Evolutionary conservation across 2,329 filamentous ascomycete genomes (phyloP), one percentile per base, ranked within the genome.

Genomic region (Cadophora sp.): DNA sequence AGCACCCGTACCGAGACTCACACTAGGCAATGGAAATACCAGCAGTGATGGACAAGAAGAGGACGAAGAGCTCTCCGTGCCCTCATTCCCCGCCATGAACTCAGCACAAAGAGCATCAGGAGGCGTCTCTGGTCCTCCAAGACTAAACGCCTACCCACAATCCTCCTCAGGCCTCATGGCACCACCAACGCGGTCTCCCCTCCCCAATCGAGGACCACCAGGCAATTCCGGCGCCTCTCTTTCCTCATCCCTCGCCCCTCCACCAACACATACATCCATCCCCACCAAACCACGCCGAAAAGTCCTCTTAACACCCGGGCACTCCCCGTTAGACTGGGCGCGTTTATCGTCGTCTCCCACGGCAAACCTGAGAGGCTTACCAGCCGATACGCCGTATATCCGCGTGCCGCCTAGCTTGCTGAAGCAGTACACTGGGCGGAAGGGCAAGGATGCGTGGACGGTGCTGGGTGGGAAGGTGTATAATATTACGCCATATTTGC

Each of bases 251-350:
- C 83, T 89, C 58, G 83, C 84, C 0, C 87, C 85, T 0, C 87
- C 88, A 0, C 85, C 87, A 0, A 84, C 86, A 16, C 85, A 85
- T 76, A 81, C 79, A 37, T 77, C 81, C 51, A 84, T 83, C 67
- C 86, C 87, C 1, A 71, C 80, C 27, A 89, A 88, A 76, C 85
- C 86, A 4, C 86, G 84, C 12, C 87, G 86, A 79, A 92, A 95
- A 76, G 92, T 97, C 4, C 84, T 91, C 9, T 87, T 99, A 4
- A 87, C 89, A n/a, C 96, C 96, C 0, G 95, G 96, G 37, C 94
- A 95, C 83, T 97, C 93, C 1, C 95, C 96, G 0, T 89, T 99
- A 14, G 96, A 99, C 85, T 99, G 96, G 96, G 96, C 96, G 14
- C 89, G 91, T 6, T 86, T 97, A 0, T 87, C 88, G 1, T 84